Base-by-base conservation (phyloP, 768 basidiomycete species). In the Dendrothele bispora region DNA sequence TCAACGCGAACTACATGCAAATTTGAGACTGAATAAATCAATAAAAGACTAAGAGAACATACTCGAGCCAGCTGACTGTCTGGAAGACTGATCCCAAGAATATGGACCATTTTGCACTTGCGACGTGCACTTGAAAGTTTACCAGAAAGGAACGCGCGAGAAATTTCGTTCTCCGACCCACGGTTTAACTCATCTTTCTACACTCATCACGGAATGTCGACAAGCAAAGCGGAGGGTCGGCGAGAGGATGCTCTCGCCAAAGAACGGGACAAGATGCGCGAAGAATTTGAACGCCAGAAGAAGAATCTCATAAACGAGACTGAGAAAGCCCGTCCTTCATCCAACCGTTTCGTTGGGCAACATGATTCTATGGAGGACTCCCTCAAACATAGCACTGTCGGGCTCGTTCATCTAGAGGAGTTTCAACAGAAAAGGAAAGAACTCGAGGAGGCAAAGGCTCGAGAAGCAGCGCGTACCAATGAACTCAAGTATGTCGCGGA, bases 341-440 rank as follows among this genome's bases (percentile, higher is more conserved):
- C 82, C 3, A 85, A 87, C 61, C 88, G 94, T 51, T 98, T 98
- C 66, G 89, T 95, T 29, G 91, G 92, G 1, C 91, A 95, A 64
- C 83, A 91, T 67, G 95, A 98, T 62, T 91, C 90, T 4, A 84
- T 97, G 77, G 95, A 98, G 65, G 95, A 98, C 50, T 78, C 83
- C 6, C 77, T 98, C 42, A 97, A 95, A 75, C 78, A 91, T 52
- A 86, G 78, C 40, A 98, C 95, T 1, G 83, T 98, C 36, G 95
- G 95, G 54, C 79, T 98, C 15, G 95, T 98, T 3, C 82, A 76
- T 49, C 75, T 98, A 6, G 91, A 95, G 55, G 95, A 97, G 25
- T 98, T 98, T 55, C 90, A 94, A 64, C 88, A 91, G 67, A 82
- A 77, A 59, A 72, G 91, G 50, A 90, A 90, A 61, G 91, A 91